phyloP scores from a whole-genome alignment of 805 yeast species.

The Pichia ethanolica region DNA sequence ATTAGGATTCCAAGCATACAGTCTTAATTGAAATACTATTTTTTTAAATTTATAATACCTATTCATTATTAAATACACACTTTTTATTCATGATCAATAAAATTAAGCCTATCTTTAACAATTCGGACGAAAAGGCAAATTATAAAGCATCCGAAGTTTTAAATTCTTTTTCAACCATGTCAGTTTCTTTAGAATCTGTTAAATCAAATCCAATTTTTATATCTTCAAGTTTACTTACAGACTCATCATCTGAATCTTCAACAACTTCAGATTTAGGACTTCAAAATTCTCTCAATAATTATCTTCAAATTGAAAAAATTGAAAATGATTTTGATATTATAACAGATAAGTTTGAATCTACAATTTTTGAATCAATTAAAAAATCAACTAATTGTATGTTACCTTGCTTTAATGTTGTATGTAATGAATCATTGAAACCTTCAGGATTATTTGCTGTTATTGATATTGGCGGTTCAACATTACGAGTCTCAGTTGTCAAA shows the following conservation, averaged over 20 bases:
- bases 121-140: too few species aligned
- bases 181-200: too few species aligned
- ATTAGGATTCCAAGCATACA: too few species aligned
- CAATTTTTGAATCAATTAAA: slow-evolving; percentile 2
- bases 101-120: too few species aligned
- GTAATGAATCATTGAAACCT: neutral
- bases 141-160: too few species aligned
- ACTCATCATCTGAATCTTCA: neutral
- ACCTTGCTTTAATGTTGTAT: slow-evolving; percentile 5
- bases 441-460: slow-evolving; percentile 32
- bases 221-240: neutral
- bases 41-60: too few species aligned
- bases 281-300: neutral
- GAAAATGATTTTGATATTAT: slow-evolving; percentile 2
- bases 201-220: too few species aligned
- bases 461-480: slow-evolving; percentile 51
- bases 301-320: neutral
- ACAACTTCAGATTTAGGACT: neutral
- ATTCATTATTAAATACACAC: too few species aligned
- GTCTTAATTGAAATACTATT: too few species aligned
- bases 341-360: neutral
- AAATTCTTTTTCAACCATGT: too few species aligned
- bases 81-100: too few species aligned
- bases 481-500: slow-evolving; percentile 30
- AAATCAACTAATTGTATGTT: slow-evolving; percentile 8